Evolutionary conservation across 345 rosid genomes (phyloP), one percentile per base, ranked within the genome.

Genomic region (Lumnitzera racemosa): DNA sequence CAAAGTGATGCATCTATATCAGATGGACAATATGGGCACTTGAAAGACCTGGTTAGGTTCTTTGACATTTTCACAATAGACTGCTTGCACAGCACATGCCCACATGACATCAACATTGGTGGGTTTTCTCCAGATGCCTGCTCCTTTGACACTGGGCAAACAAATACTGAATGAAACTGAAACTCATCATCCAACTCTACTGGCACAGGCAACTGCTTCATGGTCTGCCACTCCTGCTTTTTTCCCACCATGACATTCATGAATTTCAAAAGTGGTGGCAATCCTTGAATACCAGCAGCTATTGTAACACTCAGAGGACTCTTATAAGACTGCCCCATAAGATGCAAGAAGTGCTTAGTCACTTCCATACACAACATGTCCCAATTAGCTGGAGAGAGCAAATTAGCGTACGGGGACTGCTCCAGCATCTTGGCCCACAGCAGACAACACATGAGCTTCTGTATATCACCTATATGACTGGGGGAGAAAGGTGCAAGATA

Each of bases 81-180:
- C 56, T 84, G 84, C 74, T 82, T 82, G 86, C 90, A 80, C 48
- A 87, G 82, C 49, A 87, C 95, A 66, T 87, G 95, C 51, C 73
- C 69, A 48, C 90, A 87, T 12, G 85, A 77, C 87, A 84, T 65
- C 73, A 80, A 57, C 90, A 76, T 80, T 2, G 95, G 90, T 0
- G 95, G 95, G 53, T 87, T 87, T 55, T 82, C 90, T 51, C 80
- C 83, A n/a, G 77, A 74, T 15, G 80, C 75, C 71, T 84, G 86
- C 57, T 87, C 95, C 72, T 87, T 70, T 17, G 86, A 82, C 41
- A 87, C 88, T 0, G 95, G 95, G 51, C 90, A 87, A 24, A 82
- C 88, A 55, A 87, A 87, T 71, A 82, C 65, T 0, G 95, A 84
- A 67, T 87, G 95, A 59, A 84, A 84, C 77, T 84, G 95, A 57